Evolutionary conservation across 2,329 filamentous ascomycete species (phyloP).

Genomic region (Seiridium cupressi): DNA sequence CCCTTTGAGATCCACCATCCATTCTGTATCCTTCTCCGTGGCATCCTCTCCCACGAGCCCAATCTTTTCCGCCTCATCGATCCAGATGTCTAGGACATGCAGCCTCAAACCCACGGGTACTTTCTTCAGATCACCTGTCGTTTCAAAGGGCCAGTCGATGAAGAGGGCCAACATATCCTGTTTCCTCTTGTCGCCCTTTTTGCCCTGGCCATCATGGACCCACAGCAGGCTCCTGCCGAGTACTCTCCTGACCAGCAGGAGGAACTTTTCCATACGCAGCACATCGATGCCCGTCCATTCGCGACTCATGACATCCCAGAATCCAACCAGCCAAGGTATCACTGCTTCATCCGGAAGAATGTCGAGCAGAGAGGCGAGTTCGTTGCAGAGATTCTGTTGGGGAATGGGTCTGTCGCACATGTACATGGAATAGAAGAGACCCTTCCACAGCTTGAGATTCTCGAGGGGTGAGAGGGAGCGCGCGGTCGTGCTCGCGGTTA

Average conservation of each 20-base stretch:
- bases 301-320: slow-evolving; percentile 68
- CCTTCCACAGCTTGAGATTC: slow-evolving; percentile 88
- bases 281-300: slow-evolving; percentile 73
- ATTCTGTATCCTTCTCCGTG: slow-evolving; percentile 30
- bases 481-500: slow-evolving; percentile 55
- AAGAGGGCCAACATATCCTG: slow-evolving; percentile 42
- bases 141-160: slow-evolving; percentile 39
- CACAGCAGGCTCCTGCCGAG: slow-evolving; percentile 67
- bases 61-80: slow-evolving; percentile 81
- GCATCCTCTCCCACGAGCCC: slow-evolving; percentile 44
- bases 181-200: slow-evolving; percentile 13
- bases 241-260: slow-evolving; percentile 78
- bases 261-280: slow-evolving; percentile 86
- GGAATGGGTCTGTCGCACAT: slow-evolving; percentile 88
- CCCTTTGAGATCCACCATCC: slow-evolving; percentile 51
- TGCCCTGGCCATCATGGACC: slow-evolving; percentile 27
- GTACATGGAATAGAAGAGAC: slow-evolving; percentile 90
- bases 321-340: slow-evolving; percentile 55
- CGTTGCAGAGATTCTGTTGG: slow-evolving; percentile 78
- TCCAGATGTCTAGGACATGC: slow-evolving; percentile 86
- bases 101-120: slow-evolving; percentile 82
- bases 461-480: slow-evolving; percentile 65
- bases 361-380: slow-evolving; percentile 70
- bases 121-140: slow-evolving; percentile 41
- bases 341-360: slow-evolving; percentile 48